Percentiles rank a stretch among this genome's conserved stretches.
These are phyloP conservation scores for Neopestalotiopsis clavispora DNA, from an alignment of 2,329 filamentous ascomycete species.

Conservation along the genomic window DNA sequence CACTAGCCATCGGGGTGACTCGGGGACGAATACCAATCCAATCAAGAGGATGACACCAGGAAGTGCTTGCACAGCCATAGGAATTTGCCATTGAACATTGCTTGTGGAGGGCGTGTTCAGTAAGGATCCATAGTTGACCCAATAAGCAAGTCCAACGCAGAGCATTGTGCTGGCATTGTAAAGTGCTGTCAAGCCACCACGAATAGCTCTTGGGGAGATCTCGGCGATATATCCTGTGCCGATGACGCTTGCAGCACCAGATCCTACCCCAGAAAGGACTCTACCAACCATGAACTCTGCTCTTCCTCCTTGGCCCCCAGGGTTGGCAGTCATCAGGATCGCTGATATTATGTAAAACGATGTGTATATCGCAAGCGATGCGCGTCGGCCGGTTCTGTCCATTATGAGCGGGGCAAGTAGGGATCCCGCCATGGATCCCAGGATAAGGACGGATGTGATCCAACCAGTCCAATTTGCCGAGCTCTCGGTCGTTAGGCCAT, in stretches of 20 bases:
- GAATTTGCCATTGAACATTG: too few relatives aligned
- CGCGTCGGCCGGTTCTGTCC: too few relatives aligned
- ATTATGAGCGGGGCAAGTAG: too few relatives aligned
- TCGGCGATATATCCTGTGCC: slow-evolving; percentile 40
- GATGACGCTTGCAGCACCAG: slow-evolving; percentile 48
- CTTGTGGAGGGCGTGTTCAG: slow-evolving; percentile 28
- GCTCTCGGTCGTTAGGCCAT: too few relatives aligned
- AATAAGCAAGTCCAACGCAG: slow-evolving; percentile 26
- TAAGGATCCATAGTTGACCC: slow-evolving; percentile 40
- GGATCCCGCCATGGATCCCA: too few relatives aligned
- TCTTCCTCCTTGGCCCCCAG: too few relatives aligned
- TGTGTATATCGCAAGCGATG: too few relatives aligned
- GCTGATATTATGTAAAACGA: too few relatives aligned
- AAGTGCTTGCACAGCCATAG: slow-evolving; percentile 29
- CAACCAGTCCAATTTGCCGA: too few relatives aligned
- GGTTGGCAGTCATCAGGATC: too few relatives aligned
- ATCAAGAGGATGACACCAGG: slow-evolving; percentile 33
- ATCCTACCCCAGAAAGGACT: slow-evolving; percentile 49
- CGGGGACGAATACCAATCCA: slow-evolving; percentile 28
- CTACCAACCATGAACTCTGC: too few relatives aligned
- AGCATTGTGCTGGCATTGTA: slow-evolving; percentile 46
- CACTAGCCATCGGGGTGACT: slow-evolving; percentile 28
- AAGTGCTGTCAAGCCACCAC: slow-evolving; percentile 50
- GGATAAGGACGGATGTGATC: too few relatives aligned
- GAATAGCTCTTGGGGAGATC: slow-evolving; percentile 46